Conservation (phyloP, 257 asterid species). For the Solanum ossicruentum region DNA sequence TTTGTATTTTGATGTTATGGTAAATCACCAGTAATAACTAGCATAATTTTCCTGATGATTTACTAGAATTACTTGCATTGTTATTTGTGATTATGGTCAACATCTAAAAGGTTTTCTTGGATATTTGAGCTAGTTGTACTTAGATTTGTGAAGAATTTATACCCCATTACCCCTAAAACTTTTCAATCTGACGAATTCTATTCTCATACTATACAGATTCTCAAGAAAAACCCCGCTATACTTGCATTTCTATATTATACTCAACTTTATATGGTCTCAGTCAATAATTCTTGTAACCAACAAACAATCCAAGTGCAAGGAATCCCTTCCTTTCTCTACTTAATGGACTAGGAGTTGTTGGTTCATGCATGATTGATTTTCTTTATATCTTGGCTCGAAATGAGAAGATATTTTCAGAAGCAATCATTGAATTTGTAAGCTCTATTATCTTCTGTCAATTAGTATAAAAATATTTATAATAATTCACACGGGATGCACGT, state of each 20-base stretch:
- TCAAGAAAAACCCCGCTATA: background rate
- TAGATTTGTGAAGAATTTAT: background rate
- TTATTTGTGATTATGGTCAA: background rate
- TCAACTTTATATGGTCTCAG: slow-evolving; percentile 10
- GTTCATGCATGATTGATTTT: slow-evolving; percentile 32
- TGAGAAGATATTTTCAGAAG: slow-evolving; percentile 41
- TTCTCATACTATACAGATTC: slow-evolving; percentile 25
- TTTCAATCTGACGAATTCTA: background rate
- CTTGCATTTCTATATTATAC: background rate
- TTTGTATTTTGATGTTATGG: background rate
- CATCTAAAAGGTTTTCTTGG: background rate
- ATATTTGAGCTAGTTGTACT: background rate
- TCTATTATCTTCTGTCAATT: background rate
- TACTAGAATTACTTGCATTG: background rate
- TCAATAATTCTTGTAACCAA: slow-evolving; percentile 21
- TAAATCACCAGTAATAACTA: background rate
- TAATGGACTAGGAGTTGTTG: slow-evolving; percentile 45
- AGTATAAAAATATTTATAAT: no score
- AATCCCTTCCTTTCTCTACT: slow-evolving; percentile 43
- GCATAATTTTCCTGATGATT: background rate
- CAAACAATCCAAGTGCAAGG: slow-evolving; percentile 21
- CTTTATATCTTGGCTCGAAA: slow-evolving; percentile 40
- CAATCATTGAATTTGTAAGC: slow-evolving; percentile 64
- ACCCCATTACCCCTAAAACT: background rate
- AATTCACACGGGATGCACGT: no score